Percentiles rank a stretch among this genome's conserved stretches.
Evolutionary conservation across 106 monocot genomes (phyloP).

Genomic region (Vanilla planifolia): DNA sequence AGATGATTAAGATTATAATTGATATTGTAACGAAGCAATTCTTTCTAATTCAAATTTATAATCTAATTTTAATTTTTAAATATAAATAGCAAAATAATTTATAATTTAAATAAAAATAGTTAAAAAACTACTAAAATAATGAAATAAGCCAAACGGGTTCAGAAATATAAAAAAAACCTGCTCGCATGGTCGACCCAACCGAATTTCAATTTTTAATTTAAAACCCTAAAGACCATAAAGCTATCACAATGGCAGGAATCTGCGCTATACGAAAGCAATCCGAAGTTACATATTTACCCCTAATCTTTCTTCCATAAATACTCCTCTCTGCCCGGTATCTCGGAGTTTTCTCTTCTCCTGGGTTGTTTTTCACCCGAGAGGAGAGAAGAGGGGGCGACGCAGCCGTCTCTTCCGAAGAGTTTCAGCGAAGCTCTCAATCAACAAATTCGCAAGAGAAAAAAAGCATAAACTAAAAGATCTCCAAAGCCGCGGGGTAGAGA

Average conservation of each 20-base stretch:
- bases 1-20: too few relatives aligned
- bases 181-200: too few relatives aligned
- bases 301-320: slow-evolving; percentile 21
- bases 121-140: not conserved
- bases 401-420: not conserved
- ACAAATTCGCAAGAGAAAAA: slow-evolving; percentile 4
- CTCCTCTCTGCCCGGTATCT: not conserved
- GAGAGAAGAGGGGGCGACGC: not conserved
- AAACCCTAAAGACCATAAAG: too few relatives aligned
- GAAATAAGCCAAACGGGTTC: not conserved
- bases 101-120: too few relatives aligned
- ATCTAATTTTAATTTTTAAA: too few relatives aligned
- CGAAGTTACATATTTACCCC: not conserved
- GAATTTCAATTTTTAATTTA: too few relatives aligned
- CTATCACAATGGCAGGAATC: not conserved
- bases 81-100: too few relatives aligned
- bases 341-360: slow-evolving; percentile 4
- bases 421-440: not conserved
- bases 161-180: too few relatives aligned
- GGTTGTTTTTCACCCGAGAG: slow-evolving; percentile 5
- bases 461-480: not conserved
- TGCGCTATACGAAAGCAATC: not conserved
- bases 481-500: not conserved
- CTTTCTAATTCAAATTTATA: too few relatives aligned
- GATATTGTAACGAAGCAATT: too few relatives aligned